Evolutionary conservation across 352 stramenopile genomes (phyloP), one percentile per base, ranked within the genome.

Genomic region (Pythium grandisporangium): DNA sequence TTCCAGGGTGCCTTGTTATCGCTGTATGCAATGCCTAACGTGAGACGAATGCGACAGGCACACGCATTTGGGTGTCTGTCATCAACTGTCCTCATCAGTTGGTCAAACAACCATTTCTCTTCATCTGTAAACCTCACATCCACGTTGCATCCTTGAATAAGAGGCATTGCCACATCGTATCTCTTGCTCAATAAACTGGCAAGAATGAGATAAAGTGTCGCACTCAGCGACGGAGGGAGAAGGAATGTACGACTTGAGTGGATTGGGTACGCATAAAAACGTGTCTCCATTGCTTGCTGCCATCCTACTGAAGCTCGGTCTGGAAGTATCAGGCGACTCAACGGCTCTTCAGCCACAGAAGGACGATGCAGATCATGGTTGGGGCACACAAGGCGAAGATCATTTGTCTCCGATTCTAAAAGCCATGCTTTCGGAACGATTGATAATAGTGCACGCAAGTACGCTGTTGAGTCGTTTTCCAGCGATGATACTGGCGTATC

Each of bases 251-350:
- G 65, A 14, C 92, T 98, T 21, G 92, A 97, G 63, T 99, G 96
- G 36, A 99, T 88, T 14, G 96, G 95, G 62, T 99, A 99, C 19
- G 97, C 70, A 63, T 99, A 99, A 49, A 96, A 98, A 25, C 95
- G 77, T 40, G 82, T 92, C 37, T 93, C 75, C 73, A 96, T 93
- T 5, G 78, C 70, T 42, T 93, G 80, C 48, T 95, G 73, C 84
- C 84, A 95, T 0, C 66, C 75, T 23, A 73, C 53, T 2, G 83
- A 91, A 4, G 61, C 63, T n/a, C 86, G 65, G 38, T 95, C 76
- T 0, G 80, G 71, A 8, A 94, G 61, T 1, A 95, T 50, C 2
- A 84, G 54, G 4, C 74, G 82, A 4, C 74, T 84, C 45, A 95
- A 94, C 1, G 87, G 84, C 25, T 93, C 70, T 12, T 67, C 71